These are phyloP conservation scores for Colletotrichum sp. DNA, from an alignment of 2,329 filamentous ascomycete species.

Conservation along the genomic window DNA sequence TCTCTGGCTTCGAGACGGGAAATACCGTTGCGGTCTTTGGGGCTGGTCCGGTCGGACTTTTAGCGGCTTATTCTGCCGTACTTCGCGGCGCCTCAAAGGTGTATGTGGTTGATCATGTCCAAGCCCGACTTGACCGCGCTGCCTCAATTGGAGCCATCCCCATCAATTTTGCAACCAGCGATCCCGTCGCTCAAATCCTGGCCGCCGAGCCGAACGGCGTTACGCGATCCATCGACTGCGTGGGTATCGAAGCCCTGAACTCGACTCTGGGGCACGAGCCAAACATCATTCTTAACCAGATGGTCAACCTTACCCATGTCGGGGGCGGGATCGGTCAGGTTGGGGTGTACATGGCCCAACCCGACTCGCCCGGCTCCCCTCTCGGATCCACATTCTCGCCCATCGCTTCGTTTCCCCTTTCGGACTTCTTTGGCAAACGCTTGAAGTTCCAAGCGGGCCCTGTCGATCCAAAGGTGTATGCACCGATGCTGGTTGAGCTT, in stretches of 20 bases:
- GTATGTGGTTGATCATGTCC: conserved; percentile 26
- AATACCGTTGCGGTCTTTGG: conserved; percentile 69
- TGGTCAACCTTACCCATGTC: neutral
- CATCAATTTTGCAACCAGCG: conserved; percentile 22
- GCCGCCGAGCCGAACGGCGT: conserved; percentile 15
- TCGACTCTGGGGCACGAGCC: conserved; percentile 15
- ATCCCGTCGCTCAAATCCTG: conserved; percentile 23
- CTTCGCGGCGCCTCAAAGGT: conserved; percentile 25
- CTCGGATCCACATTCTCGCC: neutral
- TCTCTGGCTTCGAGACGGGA: conserved; percentile 63
- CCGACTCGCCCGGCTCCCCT: conserved; percentile 18
- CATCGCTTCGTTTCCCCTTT: conserved; percentile 22
- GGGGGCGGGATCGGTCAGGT: conserved; percentile 26
- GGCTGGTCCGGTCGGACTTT: conserved; percentile 67
- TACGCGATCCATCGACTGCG: conserved; percentile 22
- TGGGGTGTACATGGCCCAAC: conserved; percentile 22
- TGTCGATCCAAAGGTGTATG: neutral
- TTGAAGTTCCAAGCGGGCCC: conserved; percentile 12
- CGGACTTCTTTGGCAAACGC: conserved; percentile 20
- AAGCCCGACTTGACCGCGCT: conserved; percentile 23
- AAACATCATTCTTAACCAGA: conserved; percentile 14
- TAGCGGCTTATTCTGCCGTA: conserved; percentile 38
- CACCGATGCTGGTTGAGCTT: conserved; percentile 21
- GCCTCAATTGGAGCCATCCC: conserved; percentile 23
- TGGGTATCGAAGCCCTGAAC: conserved; percentile 23